A percentile compares a stretch with the other conserved stretches of the same genome.
phyloP scores from a whole-genome alignment of 257 asterid genomes.

The Nemophila menziesii region DNA sequence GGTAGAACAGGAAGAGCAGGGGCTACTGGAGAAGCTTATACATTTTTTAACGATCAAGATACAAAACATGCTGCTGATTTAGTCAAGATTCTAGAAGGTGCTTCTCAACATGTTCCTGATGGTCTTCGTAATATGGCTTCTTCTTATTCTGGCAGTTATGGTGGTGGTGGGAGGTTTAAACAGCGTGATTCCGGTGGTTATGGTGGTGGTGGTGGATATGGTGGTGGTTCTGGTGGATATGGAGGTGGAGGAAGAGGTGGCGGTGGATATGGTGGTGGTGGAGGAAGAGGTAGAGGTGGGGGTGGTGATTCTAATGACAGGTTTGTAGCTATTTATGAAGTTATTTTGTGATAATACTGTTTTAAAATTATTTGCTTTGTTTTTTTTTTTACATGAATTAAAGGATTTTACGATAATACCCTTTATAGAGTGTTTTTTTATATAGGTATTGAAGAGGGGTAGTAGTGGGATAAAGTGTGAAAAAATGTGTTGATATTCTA shows the following conservation, averaged over 20 bases:
- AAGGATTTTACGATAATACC: no score
- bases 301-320: constrained; percentile 35
- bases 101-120: constrained; percentile 48
- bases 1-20: constrained; percentile 21
- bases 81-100: constrained; percentile 64
- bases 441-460: no score
- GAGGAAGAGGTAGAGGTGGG: constrained; percentile 25
- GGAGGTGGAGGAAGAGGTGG: constrained; percentile 38
- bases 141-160: no score
- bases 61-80: constrained; percentile 61
- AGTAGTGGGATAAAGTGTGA: no score
- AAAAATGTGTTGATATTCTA: no score
- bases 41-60: constrained; percentile 56
- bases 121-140: constrained; percentile 56
- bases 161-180: constrained; percentile 61
- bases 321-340: constrained; percentile 16
- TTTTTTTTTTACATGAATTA: no score
- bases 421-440: no score
- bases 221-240: constrained; percentile 49
- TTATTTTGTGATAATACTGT: no score
- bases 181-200: constrained; percentile 65
- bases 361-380: no score
- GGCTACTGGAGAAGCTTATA: constrained; percentile 20
- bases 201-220: constrained; percentile 48
- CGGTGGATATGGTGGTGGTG: constrained; percentile 36